Evolutionary conservation across 805 yeast species (phyloP).

Genomic region (Saturnispora quitensis): DNA sequence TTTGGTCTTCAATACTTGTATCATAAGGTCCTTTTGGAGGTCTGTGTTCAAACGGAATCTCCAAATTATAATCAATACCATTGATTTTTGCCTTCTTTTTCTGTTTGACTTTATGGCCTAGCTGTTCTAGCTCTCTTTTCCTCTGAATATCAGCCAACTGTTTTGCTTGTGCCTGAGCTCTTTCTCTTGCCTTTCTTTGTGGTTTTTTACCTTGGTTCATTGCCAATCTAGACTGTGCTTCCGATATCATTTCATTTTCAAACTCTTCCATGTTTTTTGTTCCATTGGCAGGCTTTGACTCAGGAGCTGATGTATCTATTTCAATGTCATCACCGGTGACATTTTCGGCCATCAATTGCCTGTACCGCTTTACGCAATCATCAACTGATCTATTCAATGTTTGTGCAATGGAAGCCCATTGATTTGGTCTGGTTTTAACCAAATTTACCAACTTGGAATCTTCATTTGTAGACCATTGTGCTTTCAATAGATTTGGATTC

Average conservation of each 20-base stretch:
- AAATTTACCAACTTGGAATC: constrained; percentile 62
- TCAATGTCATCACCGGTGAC: constrained; percentile 21
- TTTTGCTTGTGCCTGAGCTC: constrained; percentile 70
- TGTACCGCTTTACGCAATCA: constrained; percentile 80
- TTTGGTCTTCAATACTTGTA: constrained; percentile 45
- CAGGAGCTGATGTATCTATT: constrained; percentile 34
- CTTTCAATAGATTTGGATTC: constrained; percentile 58
- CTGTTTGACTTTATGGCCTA: constrained; percentile 49
- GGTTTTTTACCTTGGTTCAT: constrained; percentile 95
- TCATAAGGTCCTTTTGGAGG: constrained; percentile 67
- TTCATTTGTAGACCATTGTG: constrained; percentile 66
- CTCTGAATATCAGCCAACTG: constrained; percentile 70
- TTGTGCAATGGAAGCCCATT: constrained; percentile 89
- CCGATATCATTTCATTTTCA: constrained; percentile 87
- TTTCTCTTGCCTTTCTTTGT: constrained; percentile 77
- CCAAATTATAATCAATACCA: constrained; percentile 69
- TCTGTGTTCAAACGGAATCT: constrained; percentile 65
- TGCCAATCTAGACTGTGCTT: constrained; percentile 84
- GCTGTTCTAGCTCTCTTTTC: constrained; percentile 71
- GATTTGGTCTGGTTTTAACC: constrained; percentile 73
- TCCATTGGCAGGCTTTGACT: constrained; percentile 62
- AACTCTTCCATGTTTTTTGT: constrained; percentile 69
- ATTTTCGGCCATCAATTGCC: constrained; percentile 50
- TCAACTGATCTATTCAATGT: constrained; percentile 77
- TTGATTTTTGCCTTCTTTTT: constrained; percentile 49